Conservation (phyloP, 208 protist genomes). For the Naegleria lovaniensis region DNA sequence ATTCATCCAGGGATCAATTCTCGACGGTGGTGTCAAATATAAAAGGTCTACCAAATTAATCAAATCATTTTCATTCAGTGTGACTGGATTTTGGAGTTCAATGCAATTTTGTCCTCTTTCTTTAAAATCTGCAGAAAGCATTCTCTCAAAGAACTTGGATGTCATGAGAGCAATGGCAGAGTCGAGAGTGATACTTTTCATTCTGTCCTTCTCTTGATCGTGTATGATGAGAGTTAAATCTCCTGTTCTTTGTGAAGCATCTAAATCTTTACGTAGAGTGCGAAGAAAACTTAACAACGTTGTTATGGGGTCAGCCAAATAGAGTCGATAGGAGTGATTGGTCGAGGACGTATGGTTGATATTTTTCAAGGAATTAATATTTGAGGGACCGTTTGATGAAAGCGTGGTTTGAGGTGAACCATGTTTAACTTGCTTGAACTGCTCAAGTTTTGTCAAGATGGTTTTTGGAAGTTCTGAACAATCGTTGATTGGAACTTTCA, state of each 20-base stretch:
- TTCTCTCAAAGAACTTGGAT: not conserved
- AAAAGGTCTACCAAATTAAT: not conserved
- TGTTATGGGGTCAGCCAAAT: not conserved
- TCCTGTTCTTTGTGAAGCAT: not conserved
- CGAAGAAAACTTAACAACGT: not conserved
- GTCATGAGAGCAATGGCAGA: not conserved
- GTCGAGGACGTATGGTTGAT: not conserved
- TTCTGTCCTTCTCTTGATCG: not conserved
- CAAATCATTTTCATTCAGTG: not conserved
- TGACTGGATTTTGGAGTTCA: not conserved
- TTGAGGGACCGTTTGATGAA: not conserved
- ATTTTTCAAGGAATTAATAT: not conserved
- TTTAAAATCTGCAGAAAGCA: not conserved
- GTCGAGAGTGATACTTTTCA: not conserved
- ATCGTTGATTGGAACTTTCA: too few species aligned
- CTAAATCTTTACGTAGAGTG: not conserved
- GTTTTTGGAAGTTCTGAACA: too few species aligned
- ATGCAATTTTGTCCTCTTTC: not conserved
- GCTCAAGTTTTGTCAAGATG: too few species aligned
- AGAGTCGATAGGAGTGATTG: not conserved
- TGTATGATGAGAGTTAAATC: not conserved
- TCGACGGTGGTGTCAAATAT: not conserved
- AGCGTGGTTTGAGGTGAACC: too few species aligned
- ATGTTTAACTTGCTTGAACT: too few species aligned
- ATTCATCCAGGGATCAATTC: not conserved